These are phyloP conservation scores for Starmerella kuoi DNA, from an alignment of 805 yeast genomes.

Conservation along the genomic window DNA sequence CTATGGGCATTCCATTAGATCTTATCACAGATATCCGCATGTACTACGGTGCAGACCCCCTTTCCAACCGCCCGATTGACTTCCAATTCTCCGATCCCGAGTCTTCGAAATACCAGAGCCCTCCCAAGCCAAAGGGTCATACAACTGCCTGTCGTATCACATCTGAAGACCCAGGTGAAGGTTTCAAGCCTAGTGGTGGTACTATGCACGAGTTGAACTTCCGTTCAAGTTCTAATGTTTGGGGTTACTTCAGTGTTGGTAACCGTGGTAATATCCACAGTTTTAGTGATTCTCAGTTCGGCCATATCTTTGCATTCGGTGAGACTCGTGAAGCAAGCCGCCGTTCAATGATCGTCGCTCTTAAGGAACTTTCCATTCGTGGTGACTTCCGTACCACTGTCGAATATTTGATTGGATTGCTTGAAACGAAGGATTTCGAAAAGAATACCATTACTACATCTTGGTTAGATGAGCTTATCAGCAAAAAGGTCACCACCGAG, in stretches of 20 bases:
- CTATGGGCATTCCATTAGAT: constrained; percentile 98
- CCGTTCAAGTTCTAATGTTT: constrained; percentile 92
- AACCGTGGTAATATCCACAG: constrained; percentile 96
- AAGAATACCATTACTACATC: constrained; percentile 96
- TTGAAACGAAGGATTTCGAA: constrained; percentile 94
- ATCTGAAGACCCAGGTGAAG: constrained; percentile 98
- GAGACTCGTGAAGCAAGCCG: constrained; percentile 96
- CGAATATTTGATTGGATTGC: constrained; percentile 84
- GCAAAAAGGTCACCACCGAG: constrained; percentile 89
- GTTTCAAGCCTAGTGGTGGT: constrained; percentile 98
- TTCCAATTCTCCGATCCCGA: constrained; percentile 70
- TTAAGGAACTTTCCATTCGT: constrained; percentile 89
- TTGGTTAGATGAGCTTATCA: constrained; percentile 93
- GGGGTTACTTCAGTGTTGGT: constrained; percentile 99
- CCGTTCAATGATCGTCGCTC: constrained; percentile 97
- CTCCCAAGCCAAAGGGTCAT: constrained; percentile 94
- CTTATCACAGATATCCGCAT: constrained; percentile 86
- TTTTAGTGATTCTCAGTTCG: constrained; percentile 96
- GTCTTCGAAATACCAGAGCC: constrained; percentile 68
- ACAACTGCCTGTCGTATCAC: constrained; percentile 99
- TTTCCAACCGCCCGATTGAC: constrained; percentile 78
- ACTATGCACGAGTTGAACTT: constrained; percentile 89
- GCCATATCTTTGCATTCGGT: constrained; percentile 98
- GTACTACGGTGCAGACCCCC: constrained; percentile 92
- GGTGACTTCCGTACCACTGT: constrained; percentile 99